These are phyloP conservation scores for Cadophora luteo-olivacea DNA, from an alignment of 2,329 filamentous ascomycete species.

Conservation along the genomic window DNA sequence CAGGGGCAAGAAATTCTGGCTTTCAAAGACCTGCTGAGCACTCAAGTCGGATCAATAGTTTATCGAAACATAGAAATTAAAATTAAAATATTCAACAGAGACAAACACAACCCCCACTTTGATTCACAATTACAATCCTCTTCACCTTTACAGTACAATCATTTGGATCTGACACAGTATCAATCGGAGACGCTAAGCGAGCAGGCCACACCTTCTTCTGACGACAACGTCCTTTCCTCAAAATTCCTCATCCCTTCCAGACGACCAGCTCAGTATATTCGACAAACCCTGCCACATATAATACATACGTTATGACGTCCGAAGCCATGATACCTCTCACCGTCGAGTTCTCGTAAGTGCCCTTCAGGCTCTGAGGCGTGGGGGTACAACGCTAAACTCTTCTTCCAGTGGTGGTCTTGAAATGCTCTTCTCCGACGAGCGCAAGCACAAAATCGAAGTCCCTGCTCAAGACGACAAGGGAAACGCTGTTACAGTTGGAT, in stretches of 20 bases:
- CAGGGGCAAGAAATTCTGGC: neutral
- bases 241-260: neutral
- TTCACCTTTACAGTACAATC: too few relatives aligned
- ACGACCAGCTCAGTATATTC: constrained; percentile 11
- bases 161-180: too few relatives aligned
- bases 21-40: too few relatives aligned
- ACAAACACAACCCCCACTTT: too few relatives aligned
- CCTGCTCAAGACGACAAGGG: constrained; percentile 67
- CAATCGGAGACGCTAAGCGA: neutral
- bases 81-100: too few relatives aligned
- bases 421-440: constrained; percentile 87
- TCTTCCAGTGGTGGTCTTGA: constrained; percentile 81
- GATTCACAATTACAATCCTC: too few relatives aligned
- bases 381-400: constrained; percentile 26
- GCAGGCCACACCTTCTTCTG: constrained; percentile 2
- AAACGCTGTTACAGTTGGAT: constrained; percentile 71
- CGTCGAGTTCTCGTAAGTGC: constrained; percentile 68
- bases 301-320: constrained; percentile 32
- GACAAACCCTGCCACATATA: constrained; percentile 1
- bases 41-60: too few relatives aligned
- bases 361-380: constrained; percentile 11
- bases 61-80: too few relatives aligned
- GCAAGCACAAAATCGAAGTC: constrained; percentile 73
- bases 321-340: constrained; percentile 59
- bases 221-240: neutral